Evolutionary conservation across 179 eudicot species (phyloP).

Genomic region (Patellifolia procumbens): DNA sequence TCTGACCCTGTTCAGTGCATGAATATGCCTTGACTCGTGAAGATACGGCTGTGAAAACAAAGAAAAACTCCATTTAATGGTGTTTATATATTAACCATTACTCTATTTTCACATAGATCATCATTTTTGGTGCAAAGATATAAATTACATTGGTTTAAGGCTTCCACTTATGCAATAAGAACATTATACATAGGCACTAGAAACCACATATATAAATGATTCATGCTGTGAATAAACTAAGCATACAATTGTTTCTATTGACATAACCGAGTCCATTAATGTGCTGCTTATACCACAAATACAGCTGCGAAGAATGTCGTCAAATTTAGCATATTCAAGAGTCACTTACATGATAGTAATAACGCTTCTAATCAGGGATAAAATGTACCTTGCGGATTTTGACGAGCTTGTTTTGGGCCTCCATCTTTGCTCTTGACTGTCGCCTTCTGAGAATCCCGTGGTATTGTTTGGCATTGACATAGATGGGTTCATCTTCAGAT

Average conservation of each 20-base stretch:
- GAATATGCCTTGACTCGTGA: slow-evolving; percentile 88
- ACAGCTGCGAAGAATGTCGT: no score
- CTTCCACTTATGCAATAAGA: no score
- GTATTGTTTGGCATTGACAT: slow-evolving; percentile 74
- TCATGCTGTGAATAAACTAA: no score
- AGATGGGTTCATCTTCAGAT: slow-evolving; percentile 74
- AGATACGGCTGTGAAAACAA: slow-evolving; percentile 85
- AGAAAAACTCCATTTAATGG: neutral
- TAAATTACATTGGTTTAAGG: neutral
- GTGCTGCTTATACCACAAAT: no score
- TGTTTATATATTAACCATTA: neutral
- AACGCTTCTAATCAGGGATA: no score
- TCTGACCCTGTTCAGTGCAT: slow-evolving; percentile 81
- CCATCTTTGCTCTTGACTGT: slow-evolving; percentile 73
- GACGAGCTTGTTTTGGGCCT: slow-evolving; percentile 80
- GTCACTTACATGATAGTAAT: neutral
- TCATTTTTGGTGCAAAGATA: neutral
- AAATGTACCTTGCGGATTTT: slow-evolving; percentile 74
- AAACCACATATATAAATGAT: no score
- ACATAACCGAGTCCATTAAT: no score
- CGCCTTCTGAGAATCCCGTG: slow-evolving; percentile 79
- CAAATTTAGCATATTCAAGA: neutral
- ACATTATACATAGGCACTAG: no score
- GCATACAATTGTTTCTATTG: no score
- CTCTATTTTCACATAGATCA: neutral